Conservation (phyloP, 2,329 filamentous ascomycete genomes). For the Aspergillus sp. region DNA sequence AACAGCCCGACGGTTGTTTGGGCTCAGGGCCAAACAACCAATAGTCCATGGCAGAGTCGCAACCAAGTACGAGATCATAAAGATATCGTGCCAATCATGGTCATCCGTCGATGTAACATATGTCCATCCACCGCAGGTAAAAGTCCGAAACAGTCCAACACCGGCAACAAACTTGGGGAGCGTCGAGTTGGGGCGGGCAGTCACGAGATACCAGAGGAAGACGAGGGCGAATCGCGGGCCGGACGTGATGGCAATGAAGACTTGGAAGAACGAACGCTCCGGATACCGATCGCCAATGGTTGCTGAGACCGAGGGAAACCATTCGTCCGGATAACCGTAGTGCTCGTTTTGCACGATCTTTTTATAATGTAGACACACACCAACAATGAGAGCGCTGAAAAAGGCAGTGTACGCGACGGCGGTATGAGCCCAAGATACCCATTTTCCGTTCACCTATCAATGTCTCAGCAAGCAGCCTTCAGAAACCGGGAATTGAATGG, state of each 20-base stretch:
- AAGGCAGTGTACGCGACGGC: conserved; percentile 79
- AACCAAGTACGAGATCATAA: conserved; percentile 98
- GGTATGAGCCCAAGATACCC: conserved; percentile 89
- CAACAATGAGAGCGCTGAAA: conserved; percentile 78
- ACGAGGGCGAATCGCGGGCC: conserved; percentile 90
- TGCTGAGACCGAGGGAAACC: conserved; percentile 93
- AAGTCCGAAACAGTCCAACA: conserved; percentile 80
- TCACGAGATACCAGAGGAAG: conserved; percentile 87
- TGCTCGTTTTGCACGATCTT: conserved; percentile 99
- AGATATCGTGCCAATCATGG: conserved; percentile 97
- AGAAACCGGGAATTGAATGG: conserved; percentile 6
- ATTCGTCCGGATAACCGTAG: conserved; percentile 91
- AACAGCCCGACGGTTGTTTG: conserved; percentile 76
- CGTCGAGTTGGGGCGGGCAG: conserved; percentile 69
- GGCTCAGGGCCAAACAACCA: conserved; percentile 84
- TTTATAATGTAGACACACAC: conserved; percentile 79
- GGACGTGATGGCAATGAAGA: conserved; percentile 96
- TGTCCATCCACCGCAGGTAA: conserved; percentile 97
- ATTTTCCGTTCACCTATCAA: conserved; percentile 73
- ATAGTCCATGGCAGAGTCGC: conserved; percentile 93
- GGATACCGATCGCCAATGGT: conserved; percentile 98
- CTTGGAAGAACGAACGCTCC: conserved; percentile 92
- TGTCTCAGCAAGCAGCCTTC: conserved; percentile 23
- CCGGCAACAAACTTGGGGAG: conserved; percentile 79
- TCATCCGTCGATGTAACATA: conserved; percentile 98